Percentiles rank a stretch among this genome's conserved stretches.
These are phyloP conservation scores for Starmerella bombicola DNA, from an alignment of 805 yeast genomes.

Conservation along the genomic window DNA sequence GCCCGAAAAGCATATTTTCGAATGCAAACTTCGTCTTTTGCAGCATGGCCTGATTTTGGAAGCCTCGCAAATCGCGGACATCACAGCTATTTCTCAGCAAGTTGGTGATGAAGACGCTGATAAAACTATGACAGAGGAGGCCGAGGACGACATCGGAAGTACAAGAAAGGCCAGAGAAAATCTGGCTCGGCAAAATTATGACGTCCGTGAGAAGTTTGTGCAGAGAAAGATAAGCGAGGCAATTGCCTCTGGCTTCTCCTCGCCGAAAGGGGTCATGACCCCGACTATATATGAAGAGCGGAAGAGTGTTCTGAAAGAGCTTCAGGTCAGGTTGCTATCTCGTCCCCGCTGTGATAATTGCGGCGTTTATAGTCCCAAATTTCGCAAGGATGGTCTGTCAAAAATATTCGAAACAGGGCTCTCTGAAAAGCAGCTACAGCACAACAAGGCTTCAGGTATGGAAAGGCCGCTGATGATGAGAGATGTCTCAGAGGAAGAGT, in stretches of 20 bases:
- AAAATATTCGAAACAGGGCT: slow-evolving; percentile 84
- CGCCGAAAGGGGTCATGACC: slow-evolving; percentile 57
- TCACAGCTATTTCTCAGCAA: slow-evolving; percentile 29
- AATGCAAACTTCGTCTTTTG: slow-evolving; percentile 65
- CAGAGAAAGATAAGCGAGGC: slow-evolving; percentile 59
- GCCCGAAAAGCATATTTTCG: slow-evolving; percentile 58
- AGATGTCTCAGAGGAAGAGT: slow-evolving; percentile 27
- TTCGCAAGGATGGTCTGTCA: slow-evolving; percentile 87
- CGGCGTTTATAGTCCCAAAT: slow-evolving; percentile 86
- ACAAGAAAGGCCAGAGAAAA: slow-evolving; percentile 36
- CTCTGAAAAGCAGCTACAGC: slow-evolving; percentile 59
- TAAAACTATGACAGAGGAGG: slow-evolving; percentile 26
- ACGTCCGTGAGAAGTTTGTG: slow-evolving; percentile 57
- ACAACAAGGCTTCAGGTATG: slow-evolving; percentile 73
- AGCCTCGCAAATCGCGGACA: slow-evolving; percentile 55
- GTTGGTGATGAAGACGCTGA: slow-evolving; percentile 17
- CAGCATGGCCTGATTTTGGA: slow-evolving; percentile 85
- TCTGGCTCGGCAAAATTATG: slow-evolving; percentile 35
- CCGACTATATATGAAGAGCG: slow-evolving; percentile 83
- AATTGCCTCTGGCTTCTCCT: slow-evolving; percentile 59
- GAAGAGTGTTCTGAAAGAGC: slow-evolving; percentile 54
- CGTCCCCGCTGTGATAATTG: slow-evolving; percentile 92
- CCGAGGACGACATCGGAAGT: slow-evolving; percentile 6
- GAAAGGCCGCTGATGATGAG: slow-evolving; percentile 56
- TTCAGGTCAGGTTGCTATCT: slow-evolving; percentile 57